Conservation (phyloP, 495 filamentous ascomycete genomes). For the Penicillium lividum region DNA sequence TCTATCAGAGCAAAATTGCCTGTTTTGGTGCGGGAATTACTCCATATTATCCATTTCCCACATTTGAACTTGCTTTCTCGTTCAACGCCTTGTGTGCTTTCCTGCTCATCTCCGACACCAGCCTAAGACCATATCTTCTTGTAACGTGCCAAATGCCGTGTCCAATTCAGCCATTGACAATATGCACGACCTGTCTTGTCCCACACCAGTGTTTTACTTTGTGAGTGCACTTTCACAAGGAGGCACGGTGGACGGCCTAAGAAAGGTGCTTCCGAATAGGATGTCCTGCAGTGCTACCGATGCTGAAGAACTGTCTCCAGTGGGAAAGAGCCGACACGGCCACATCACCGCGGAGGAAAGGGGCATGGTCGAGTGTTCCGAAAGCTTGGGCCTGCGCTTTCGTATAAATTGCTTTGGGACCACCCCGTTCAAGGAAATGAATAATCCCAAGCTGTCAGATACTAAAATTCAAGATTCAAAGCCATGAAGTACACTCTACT, state of each 20-base stretch:
- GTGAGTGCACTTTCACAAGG: neutral
- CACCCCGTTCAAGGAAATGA: neutral
- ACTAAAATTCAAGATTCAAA: constrained; percentile 3
- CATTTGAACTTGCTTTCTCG: constrained; percentile 1
- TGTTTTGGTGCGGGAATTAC: constrained; percentile 5
- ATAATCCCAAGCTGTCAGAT: neutral
- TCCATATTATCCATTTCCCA: constrained; percentile 2
- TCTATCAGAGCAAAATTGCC: constrained; percentile 7
- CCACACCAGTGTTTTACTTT: neutral
- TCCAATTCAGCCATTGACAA: neutral
- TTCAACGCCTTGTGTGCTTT: neutral
- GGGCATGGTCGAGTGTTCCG: neutral
- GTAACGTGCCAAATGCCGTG: neutral
- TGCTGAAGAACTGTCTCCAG: constrained; percentile 2
- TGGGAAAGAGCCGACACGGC: constrained; percentile 7
- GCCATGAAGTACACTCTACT: constrained; percentile 14
- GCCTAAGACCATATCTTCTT: neutral
- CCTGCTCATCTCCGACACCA: neutral
- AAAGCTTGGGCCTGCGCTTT: neutral
- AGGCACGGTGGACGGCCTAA: neutral
- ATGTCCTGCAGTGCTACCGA: neutral
- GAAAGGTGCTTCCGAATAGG: neutral
- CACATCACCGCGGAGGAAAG: constrained; percentile 9
- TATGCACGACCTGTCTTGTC: neutral
- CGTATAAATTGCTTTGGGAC: neutral